Evolutionary conservation across 2,329 filamentous ascomycete genomes (phyloP).

Genomic region (Pyrenophora graminea): DNA sequence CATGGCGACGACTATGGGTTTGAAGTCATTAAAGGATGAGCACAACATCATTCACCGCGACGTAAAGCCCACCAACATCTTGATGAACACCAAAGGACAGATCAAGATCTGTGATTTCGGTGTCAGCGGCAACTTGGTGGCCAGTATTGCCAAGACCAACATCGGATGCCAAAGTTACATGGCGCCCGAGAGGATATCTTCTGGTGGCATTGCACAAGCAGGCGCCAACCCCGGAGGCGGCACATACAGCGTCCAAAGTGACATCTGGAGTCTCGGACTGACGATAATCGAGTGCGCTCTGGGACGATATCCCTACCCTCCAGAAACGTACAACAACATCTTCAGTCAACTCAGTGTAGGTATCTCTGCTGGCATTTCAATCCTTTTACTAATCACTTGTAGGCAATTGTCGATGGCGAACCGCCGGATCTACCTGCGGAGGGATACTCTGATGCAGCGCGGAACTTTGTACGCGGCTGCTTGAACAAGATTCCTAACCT

Average conservation of each 20-base stretch:
- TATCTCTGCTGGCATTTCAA: neutral
- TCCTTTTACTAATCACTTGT: slow-evolving; percentile 1
- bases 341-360: slow-evolving; percentile 96
- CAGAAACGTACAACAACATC: slow-evolving; percentile 96
- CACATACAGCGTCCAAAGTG: slow-evolving; percentile 96
- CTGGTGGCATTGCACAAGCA: slow-evolving; percentile 74
- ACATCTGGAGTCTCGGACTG: slow-evolving; percentile 94
- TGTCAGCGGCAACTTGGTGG: slow-evolving; percentile 93
- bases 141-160: slow-evolving; percentile 97
- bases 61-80: slow-evolving; percentile 98
- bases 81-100: slow-evolving; percentile 86
- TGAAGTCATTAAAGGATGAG: slow-evolving; percentile 93
- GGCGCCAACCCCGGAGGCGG: slow-evolving; percentile 72
- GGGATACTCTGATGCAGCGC: slow-evolving; percentile 77
- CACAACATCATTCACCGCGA: slow-evolving; percentile 99
- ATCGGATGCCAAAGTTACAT: slow-evolving; percentile 99
- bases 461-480: slow-evolving; percentile 85
- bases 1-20: slow-evolving; percentile 82
- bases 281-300: slow-evolving; percentile 96
- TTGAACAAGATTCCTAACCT: slow-evolving; percentile 90
- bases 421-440: slow-evolving; percentile 81
- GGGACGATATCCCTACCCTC: slow-evolving; percentile 93
- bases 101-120: slow-evolving; percentile 99
- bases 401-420: slow-evolving; percentile 99
- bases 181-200: slow-evolving; percentile 94